Conservation (phyloP, 805 yeast species). For the Pichia occidentalis region DNA sequence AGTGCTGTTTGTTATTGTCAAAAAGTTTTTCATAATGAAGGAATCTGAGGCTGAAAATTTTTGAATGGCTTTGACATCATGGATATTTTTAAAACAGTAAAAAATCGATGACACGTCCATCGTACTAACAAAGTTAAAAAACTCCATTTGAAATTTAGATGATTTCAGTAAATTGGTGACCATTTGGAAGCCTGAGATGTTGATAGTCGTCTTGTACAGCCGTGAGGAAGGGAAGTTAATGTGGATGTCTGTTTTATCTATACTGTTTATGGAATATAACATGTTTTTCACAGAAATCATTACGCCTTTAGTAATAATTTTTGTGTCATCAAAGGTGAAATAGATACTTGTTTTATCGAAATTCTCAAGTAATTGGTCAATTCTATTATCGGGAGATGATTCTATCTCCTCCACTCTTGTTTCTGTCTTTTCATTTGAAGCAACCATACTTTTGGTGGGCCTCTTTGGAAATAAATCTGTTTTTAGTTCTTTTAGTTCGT, state of each 20-base stretch:
- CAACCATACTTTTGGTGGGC: too few species aligned
- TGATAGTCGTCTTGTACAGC: constrained; percentile 13
- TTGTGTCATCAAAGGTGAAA: constrained; percentile 14
- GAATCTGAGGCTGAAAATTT: constrained; percentile 13
- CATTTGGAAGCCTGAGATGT: constrained; percentile 12
- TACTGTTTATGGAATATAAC: constrained; percentile 10
- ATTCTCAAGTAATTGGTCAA: constrained; percentile 6
- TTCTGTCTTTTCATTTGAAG: background rate
- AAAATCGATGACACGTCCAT: constrained; percentile 10
- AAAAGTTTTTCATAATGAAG: constrained; percentile 19
- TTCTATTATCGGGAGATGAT: background rate
- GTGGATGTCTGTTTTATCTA: constrained; percentile 8
- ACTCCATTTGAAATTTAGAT: constrained; percentile 12
- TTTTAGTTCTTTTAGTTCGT: constrained; percentile 1
- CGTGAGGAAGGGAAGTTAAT: constrained; percentile 3
- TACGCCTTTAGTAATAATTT: background rate
- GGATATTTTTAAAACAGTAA: constrained; percentile 7
- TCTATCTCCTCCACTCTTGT: background rate
- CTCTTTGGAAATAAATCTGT: constrained; percentile 1
- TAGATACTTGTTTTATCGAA: constrained; percentile 8
- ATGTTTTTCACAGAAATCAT: constrained; percentile 10
- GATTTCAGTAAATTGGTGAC: background rate
- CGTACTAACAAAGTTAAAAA: constrained; percentile 15
- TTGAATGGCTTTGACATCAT: constrained; percentile 13
- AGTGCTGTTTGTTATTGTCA: constrained; percentile 19